These are phyloP conservation scores for Wickerhamomyces ciferrii DNA, from an alignment of 805 yeast species.

Conservation along the genomic window DNA sequence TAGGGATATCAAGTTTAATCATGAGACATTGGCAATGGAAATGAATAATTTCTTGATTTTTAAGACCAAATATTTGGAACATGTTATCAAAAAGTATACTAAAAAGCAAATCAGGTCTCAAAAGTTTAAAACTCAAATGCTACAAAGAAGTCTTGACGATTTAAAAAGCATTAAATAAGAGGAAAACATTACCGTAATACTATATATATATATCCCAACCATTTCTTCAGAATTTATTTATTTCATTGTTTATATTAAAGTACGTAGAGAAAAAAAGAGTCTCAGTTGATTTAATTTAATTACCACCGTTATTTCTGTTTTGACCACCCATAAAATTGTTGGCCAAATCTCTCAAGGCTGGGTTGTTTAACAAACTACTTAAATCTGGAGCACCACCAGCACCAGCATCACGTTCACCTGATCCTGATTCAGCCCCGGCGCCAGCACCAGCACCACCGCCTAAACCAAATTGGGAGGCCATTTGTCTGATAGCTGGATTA, in stretches of 20 bases:
- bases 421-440: conserved; percentile 6
- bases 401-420: conserved; percentile 5
- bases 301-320: conserved; percentile 9
- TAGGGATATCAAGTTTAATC: conserved; percentile 42
- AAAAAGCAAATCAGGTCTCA: conserved; percentile 23
- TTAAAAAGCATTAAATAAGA: not conserved
- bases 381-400: conserved; percentile 43
- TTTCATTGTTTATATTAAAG: no score
- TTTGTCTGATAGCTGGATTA: conserved; percentile 74
- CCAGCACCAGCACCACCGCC: conserved; percentile 44
- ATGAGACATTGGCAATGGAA: conserved; percentile 61
- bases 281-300: not conserved
- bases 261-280: no score
- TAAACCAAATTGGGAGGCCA: conserved; percentile 74
- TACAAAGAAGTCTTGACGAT: conserved; percentile 19
- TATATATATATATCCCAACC: no score
- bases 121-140: conserved; percentile 15
- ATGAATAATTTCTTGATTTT: conserved; percentile 52
- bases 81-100: conserved; percentile 31
- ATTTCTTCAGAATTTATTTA: no score
- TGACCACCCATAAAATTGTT: conserved; percentile 48
- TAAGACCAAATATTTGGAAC: conserved; percentile 35
- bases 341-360: conserved; percentile 70
- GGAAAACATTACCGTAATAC: no score
- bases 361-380: conserved; percentile 74